Percentiles rank a stretch among this genome's conserved stretches.
Conservation (phyloP, 1,139 yeast genomes). For the Debaryomyces sp. region DNA sequence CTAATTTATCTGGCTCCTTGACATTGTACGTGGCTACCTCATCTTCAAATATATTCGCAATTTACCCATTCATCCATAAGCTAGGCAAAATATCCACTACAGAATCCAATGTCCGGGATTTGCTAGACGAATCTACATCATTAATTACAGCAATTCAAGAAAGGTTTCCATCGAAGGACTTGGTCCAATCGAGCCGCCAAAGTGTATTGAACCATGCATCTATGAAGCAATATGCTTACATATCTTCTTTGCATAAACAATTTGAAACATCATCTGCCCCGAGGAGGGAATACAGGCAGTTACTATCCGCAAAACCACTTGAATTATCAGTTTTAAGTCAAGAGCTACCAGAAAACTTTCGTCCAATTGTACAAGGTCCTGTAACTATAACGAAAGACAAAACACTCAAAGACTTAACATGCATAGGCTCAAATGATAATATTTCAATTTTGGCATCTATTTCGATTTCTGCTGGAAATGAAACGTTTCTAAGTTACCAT, state of each 20-base stretch:
- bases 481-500: conserved; percentile 22
- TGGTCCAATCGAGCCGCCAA: conserved; percentile 11
- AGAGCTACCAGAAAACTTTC: conserved; percentile 13
- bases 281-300: conserved; percentile 16
- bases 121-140: conserved; percentile 27
- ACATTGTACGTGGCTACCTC: conserved; percentile 37
- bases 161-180: conserved; percentile 16
- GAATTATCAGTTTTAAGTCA: conserved; percentile 19
- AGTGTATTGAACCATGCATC: conserved; percentile 20
- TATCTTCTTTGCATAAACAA: conserved; percentile 20
- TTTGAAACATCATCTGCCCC: conserved; percentile 14
- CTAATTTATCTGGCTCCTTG: conserved; percentile 33
- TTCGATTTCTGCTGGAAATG: conserved; percentile 12
- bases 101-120: conserved; percentile 22
- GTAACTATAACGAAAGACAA: conserved; percentile 9
- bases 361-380: conserved; percentile 29
- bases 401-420: conserved; percentile 20
- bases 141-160: conserved; percentile 21
- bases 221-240: conserved; percentile 24
- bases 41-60: conserved; percentile 27
- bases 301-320: conserved; percentile 11
- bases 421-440: conserved; percentile 17
- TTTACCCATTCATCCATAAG: conserved; percentile 35
- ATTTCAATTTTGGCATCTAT: conserved; percentile 25
- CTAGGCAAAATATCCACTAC: conserved; percentile 27